A percentile compares a stretch with the other conserved stretches of the same genome.
Evolutionary conservation across 768 basidiomycete genomes (phyloP).

Genomic region (Russula virescens): DNA sequence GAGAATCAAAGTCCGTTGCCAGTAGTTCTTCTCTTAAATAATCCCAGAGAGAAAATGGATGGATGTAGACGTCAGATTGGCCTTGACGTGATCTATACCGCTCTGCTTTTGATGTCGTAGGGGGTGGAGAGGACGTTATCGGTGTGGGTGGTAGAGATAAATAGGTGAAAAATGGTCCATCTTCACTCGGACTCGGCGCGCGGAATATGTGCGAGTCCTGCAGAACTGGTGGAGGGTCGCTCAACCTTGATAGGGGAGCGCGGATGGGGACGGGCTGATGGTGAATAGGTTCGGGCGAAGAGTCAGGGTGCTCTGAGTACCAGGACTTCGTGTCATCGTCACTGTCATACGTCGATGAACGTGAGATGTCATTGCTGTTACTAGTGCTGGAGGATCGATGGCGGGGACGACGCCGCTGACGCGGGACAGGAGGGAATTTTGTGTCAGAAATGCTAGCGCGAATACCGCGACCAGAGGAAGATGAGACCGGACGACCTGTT

Average conservation of each 20-base stretch:
- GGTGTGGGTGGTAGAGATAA: constrained; percentile 73
- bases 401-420: constrained; percentile 16
- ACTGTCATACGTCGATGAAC: constrained; percentile 20
- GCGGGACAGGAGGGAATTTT: constrained; percentile 7
- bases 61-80: constrained; percentile 28
- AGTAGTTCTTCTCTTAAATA: constrained; percentile 84
- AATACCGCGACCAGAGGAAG: constrained; percentile 7
- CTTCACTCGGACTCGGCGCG: constrained; percentile 10
- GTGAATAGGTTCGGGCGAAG: not conserved
- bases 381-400: constrained; percentile 18
- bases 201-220: constrained; percentile 13
- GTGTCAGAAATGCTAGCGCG: constrained; percentile 11
- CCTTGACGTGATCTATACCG: constrained; percentile 15
- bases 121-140: constrained; percentile 33
- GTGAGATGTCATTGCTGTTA: constrained; percentile 14
- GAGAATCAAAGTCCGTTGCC: constrained; percentile 90
- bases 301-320: constrained; percentile 8
- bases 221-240: constrained; percentile 9
- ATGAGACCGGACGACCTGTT: constrained; percentile 1
- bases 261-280: constrained; percentile 6
- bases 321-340: constrained; percentile 10
- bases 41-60: constrained; percentile 85
- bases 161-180: constrained; percentile 46
- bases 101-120: not conserved
- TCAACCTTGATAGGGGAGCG: constrained; percentile 8